Percentiles rank a stretch among this genome's conserved stretches.
Evolutionary conservation across 2,329 filamentous ascomycete species (phyloP).

Genomic region (Penicillium sp.): DNA sequence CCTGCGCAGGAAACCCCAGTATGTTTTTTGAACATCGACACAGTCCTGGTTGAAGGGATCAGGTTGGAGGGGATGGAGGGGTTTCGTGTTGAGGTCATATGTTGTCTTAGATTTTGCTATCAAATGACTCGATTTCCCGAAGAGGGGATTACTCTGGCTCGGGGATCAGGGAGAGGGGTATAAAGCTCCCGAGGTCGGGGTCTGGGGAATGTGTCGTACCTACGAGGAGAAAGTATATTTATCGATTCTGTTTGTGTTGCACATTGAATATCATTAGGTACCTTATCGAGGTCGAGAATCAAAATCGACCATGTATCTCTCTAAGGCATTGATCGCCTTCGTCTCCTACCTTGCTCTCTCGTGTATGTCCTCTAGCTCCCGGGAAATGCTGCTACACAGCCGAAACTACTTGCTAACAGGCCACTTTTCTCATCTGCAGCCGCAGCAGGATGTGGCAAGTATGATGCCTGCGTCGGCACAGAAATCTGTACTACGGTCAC

Average conservation of each 20-base stretch:
- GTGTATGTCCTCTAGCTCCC: conserved; percentile 1
- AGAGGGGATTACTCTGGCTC: too few species aligned
- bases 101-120: not conserved
- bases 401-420: not conserved
- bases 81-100: not conserved
- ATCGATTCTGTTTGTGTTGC: not conserved
- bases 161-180: not conserved
- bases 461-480: conserved; percentile 23
- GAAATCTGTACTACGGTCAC: conserved; percentile 27
- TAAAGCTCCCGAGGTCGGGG: not conserved
- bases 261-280: not conserved
- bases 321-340: not conserved
- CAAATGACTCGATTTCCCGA: not conserved
- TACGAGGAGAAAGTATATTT: not conserved
- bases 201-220: not conserved
- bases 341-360: conserved; percentile 7
- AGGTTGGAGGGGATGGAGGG: not conserved
- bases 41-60: not conserved
- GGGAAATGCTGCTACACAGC: too few species aligned
- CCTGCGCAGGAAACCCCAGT: not conserved
- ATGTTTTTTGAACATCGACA: not conserved
- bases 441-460: conserved; percentile 15
- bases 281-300: not conserved
- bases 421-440: not conserved
- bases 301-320: not conserved